phyloP scores from a whole-genome alignment of 306 rosid genomes.

The Trifolium pratense region DNA sequence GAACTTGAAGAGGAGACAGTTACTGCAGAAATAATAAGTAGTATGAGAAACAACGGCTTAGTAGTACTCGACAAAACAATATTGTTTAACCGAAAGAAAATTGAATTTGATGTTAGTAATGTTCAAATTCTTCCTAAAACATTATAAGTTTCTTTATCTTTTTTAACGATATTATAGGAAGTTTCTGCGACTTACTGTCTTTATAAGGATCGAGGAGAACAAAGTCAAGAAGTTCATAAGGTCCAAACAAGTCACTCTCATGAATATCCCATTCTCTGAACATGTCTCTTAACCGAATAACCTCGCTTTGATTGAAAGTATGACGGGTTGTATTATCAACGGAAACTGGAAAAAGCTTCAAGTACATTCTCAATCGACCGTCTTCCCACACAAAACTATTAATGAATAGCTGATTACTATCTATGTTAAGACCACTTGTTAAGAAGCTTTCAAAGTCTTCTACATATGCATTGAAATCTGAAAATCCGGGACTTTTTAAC shows the following conservation, averaged over 20 bases:
- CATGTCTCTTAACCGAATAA: conserved; percentile 53
- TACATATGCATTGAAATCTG: conserved; percentile 59
- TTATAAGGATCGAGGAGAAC: conserved; percentile 54
- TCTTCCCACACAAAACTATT: conserved; percentile 58
- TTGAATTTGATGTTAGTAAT: no score
- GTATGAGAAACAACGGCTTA: not conserved
- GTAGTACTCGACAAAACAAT: no score
- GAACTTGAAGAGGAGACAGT: conserved; percentile 38
- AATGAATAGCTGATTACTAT: conserved; percentile 57
- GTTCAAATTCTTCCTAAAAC: no score
- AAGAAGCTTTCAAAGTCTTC: conserved; percentile 51
- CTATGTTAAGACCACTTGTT: conserved; percentile 53
- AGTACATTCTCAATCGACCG: conserved; percentile 67
- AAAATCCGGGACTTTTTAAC: conserved; percentile 88
- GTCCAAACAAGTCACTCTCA: conserved; percentile 71
- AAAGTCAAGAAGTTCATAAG: conserved; percentile 72
- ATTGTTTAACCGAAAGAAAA: no score
- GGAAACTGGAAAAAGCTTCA: conserved; percentile 74
- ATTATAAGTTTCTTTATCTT: no score
- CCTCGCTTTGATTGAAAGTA: conserved; percentile 57
- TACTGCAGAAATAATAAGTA: conserved; percentile 50
- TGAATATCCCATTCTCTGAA: conserved; percentile 66
- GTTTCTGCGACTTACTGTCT: conserved; percentile 59
- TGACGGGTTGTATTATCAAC: conserved; percentile 31
- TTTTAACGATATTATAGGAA: not conserved